Evolutionary conservation across 2,329 filamentous ascomycete species (phyloP).

Genomic region (Aspergillus pseudotamarii): DNA sequence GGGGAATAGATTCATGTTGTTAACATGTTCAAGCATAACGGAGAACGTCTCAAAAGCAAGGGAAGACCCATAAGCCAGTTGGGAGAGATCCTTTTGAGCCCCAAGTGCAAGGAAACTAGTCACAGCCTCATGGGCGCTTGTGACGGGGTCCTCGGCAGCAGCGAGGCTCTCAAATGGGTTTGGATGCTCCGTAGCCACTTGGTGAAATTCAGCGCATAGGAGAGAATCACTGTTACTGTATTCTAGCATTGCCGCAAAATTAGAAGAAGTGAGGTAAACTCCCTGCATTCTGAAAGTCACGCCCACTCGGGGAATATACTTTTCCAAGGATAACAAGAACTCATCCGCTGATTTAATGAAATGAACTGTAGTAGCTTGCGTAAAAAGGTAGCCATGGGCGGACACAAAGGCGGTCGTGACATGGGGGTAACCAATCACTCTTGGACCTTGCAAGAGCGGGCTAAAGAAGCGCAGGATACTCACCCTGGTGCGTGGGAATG

Average conservation of each 20-base stretch:
- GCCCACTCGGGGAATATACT: constrained; percentile 51
- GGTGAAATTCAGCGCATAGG: constrained; percentile 31
- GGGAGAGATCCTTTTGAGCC: constrained; percentile 23
- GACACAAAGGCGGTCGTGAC: constrained; percentile 56
- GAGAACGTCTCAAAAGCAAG: constrained; percentile 48
- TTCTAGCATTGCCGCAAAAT: constrained; percentile 58
- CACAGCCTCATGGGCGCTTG: constrained; percentile 16
- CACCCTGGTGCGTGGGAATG: constrained; percentile 59
- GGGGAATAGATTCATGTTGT: constrained; percentile 56
- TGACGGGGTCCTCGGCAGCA: constrained; percentile 22
- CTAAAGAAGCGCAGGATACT: constrained; percentile 60
- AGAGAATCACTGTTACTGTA: constrained; percentile 51
- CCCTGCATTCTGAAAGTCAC: constrained; percentile 57
- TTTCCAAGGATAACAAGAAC: constrained; percentile 51
- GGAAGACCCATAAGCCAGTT: constrained; percentile 41
- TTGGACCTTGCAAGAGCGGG: constrained; percentile 49
- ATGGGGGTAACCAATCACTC: constrained; percentile 34
- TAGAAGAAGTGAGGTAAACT: constrained; percentile 57
- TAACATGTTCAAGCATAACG: constrained; percentile 49
- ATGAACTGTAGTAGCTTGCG: constrained; percentile 33
- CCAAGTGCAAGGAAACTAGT: constrained; percentile 16
- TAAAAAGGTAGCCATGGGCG: constrained; percentile 56
- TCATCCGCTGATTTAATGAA: constrained; percentile 43
- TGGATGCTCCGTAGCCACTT: constrained; percentile 15
- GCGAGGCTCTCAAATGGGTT: constrained; percentile 16